Evolutionary conservation across 2,329 filamentous ascomycete species (phyloP).

Genomic region (Fusarium multiceps): DNA sequence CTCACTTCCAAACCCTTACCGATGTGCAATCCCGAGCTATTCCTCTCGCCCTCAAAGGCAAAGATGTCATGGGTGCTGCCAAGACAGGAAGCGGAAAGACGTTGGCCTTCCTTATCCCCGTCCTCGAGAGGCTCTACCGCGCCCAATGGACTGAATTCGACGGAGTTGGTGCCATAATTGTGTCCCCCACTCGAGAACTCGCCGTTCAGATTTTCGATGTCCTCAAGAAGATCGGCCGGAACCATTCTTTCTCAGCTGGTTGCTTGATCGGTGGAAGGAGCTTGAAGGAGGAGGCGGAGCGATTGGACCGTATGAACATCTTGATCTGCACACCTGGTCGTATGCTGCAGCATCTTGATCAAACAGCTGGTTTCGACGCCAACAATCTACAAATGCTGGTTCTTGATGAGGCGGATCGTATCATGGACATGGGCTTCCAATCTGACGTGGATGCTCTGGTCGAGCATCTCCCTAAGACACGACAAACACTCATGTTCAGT

Average conservation of each 20-base stretch:
- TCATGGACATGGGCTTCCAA: constrained; percentile 98
- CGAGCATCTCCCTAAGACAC: constrained; percentile 84
- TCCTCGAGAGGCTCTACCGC: constrained; percentile 92
- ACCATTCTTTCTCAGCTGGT: constrained; percentile 92
- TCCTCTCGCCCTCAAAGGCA: constrained; percentile 83
- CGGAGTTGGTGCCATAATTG: constrained; percentile 89
- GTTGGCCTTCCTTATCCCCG: constrained; percentile 88
- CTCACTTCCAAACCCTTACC: constrained; percentile 90
- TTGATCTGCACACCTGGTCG: constrained; percentile 94
- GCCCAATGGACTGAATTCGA: constrained; percentile 90
- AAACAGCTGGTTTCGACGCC: constrained; percentile 89
- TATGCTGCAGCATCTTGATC: constrained; percentile 95
- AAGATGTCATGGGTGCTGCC: constrained; percentile 91
- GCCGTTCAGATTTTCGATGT: constrained; percentile 98
- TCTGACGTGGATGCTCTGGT: constrained; percentile 89
- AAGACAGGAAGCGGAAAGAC: constrained; percentile 98
- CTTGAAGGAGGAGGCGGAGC: constrained; percentile 85
- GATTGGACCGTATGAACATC: constrained; percentile 93
- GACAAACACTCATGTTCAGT: constrained; percentile 95
- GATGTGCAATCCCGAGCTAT: constrained; percentile 94
- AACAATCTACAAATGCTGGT: constrained; percentile 93
- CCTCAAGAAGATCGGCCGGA: constrained; percentile 85
- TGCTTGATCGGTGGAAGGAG: constrained; percentile 94
- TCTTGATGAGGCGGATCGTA: constrained; percentile 94
- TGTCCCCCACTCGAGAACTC: constrained; percentile 93